Conservation (phyloP, 306 rosid species). For the Ceratonia siliqua region DNA sequence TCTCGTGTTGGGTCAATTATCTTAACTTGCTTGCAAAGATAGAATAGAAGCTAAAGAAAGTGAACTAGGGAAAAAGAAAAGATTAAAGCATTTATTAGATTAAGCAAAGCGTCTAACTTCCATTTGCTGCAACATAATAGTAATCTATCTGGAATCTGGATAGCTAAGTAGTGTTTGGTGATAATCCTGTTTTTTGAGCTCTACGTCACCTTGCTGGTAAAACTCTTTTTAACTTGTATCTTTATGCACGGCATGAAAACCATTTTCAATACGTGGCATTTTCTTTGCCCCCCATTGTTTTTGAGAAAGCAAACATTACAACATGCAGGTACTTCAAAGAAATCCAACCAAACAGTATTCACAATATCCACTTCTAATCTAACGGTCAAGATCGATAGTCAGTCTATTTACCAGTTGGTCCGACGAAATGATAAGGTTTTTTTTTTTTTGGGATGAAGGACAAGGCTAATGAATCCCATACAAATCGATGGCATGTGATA, state of each 20-base stretch:
- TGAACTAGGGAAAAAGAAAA: not conserved
- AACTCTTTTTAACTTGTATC: slow-evolving; percentile 18
- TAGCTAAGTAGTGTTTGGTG: slow-evolving; percentile 34
- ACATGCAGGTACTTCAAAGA: not conserved
- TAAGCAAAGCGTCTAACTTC: slow-evolving; percentile 41
- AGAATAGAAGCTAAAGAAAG: not conserved
- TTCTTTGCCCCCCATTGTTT: not conserved
- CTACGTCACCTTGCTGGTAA: slow-evolving; percentile 38
- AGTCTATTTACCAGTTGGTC: not conserved
- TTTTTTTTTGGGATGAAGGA: not conserved
- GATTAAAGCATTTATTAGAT: slow-evolving; percentile 36
- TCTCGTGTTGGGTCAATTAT: slow-evolving; percentile 46
- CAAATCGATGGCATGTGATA: slow-evolving; percentile 29
- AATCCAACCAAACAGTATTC: not conserved
- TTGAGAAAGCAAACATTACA: not conserved
- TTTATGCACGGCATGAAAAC: slow-evolving; percentile 1
- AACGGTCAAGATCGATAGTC: slow-evolving; percentile 26
- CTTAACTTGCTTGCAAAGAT: slow-evolving; percentile 51
- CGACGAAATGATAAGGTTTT: not conserved
- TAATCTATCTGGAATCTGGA: slow-evolving; percentile 12
- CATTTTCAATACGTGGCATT: slow-evolving; percentile 41
- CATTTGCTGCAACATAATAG: slow-evolving; percentile 36
- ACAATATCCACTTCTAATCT: not conserved
- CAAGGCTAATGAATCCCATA: slow-evolving; percentile 9
- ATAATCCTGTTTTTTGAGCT: slow-evolving; percentile 17